Conservation (phyloP, 306 rosid species). For the Lithocarpus polystachyus region DNA sequence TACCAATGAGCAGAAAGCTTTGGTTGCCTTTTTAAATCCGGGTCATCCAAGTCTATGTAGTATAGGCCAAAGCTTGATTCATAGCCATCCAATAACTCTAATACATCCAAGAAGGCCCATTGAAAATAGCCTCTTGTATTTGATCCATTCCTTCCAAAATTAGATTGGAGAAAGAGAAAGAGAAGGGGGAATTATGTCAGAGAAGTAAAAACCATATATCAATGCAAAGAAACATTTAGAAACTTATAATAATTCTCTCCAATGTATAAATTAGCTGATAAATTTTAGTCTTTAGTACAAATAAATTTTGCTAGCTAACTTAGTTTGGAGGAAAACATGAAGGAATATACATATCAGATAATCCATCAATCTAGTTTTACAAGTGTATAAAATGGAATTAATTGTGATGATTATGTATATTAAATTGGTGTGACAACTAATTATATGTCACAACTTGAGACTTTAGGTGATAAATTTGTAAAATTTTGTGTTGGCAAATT, state of each 20-base stretch:
- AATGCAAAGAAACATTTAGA: not conserved
- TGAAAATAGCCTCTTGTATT: slow-evolving; percentile 38
- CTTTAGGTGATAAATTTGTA: too few relatives aligned
- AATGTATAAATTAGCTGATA: not conserved
- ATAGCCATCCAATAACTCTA: slow-evolving; percentile 34
- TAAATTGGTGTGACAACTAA: too few relatives aligned
- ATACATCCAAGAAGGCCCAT: slow-evolving; percentile 44
- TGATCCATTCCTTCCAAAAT: slow-evolving; percentile 37
- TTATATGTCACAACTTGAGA: too few relatives aligned
- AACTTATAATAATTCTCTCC: not conserved
- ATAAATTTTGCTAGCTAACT: not conserved
- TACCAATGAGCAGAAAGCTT: slow-evolving; percentile 49
- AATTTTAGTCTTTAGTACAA: too few relatives aligned
- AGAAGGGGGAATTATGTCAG: not conserved
- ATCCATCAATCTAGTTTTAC: not conserved
- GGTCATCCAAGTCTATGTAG: slow-evolving; percentile 36
- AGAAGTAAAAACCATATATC: not conserved
- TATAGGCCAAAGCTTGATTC: slow-evolving; percentile 30
- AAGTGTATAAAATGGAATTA: not conserved
- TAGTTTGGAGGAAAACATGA: not conserved
- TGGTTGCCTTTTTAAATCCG: slow-evolving; percentile 42
- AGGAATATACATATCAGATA: not conserved
- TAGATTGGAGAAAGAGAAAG: too few relatives aligned
- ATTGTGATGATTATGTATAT: too few relatives aligned
- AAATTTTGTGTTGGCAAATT: too few relatives aligned